Evolutionary conservation across 257 asterid genomes (phyloP).

Genomic region (Datura wrightii): DNA sequence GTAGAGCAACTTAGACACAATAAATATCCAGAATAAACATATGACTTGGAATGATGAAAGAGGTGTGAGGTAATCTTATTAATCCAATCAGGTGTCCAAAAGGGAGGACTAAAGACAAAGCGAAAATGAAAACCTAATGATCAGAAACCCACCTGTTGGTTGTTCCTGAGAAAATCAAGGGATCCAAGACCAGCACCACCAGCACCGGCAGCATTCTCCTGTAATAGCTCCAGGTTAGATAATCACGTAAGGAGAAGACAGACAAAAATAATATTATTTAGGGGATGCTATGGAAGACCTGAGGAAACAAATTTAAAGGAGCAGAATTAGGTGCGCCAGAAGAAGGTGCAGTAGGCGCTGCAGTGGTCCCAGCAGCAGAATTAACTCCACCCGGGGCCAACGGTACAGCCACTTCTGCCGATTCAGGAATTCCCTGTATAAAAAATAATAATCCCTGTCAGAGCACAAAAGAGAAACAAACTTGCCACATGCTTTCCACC

Average conservation of each 20-base stretch:
- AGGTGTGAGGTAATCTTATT: background rate
- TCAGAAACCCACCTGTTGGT: constrained; percentile 61
- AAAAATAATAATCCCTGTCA: constrained; percentile 11
- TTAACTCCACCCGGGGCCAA: constrained; percentile 50
- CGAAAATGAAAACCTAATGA: background rate
- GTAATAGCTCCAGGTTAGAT: constrained; percentile 35
- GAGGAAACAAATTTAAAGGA: constrained; percentile 89
- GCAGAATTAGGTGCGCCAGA: constrained; percentile 83
- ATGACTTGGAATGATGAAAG: background rate
- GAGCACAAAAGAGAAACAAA: constrained; percentile 20
- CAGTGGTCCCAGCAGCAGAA: constrained; percentile 49
- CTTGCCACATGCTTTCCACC: background rate
- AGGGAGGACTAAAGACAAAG: background rate
- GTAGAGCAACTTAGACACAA: background rate
- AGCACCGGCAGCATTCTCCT: constrained; percentile 72
- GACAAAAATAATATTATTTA: constrained; percentile 24
- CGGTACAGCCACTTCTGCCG: constrained; percentile 67
- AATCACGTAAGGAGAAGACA: constrained; percentile 27
- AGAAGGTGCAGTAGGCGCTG: constrained; percentile 45
- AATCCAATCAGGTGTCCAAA: background rate
- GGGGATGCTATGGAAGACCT: constrained; percentile 52
- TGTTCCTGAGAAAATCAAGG: constrained; percentile 86
- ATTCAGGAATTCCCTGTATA: constrained; percentile 79
- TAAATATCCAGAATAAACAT: background rate
- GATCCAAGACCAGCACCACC: constrained; percentile 64